Conservation (phyloP, 1,139 yeast species). For the Taiozyma sp. region DNA sequence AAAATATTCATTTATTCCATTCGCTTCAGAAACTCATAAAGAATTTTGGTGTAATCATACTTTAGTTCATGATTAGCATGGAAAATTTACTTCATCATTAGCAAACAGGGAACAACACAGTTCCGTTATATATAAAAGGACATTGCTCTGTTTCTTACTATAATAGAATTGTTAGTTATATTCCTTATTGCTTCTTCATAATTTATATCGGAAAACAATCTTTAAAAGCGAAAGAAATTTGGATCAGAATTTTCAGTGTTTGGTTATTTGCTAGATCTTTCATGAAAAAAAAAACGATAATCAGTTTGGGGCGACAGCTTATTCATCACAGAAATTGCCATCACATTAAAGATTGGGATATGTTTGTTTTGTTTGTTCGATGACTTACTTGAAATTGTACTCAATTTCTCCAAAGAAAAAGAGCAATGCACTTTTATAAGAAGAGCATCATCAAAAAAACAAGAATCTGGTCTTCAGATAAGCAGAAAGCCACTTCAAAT, state of each 20-base stretch:
- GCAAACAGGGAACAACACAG: constrained; percentile 9
- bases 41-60: constrained; percentile 15
- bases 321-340: constrained; percentile 35
- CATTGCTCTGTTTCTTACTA: not conserved
- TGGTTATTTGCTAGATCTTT: constrained; percentile 51
- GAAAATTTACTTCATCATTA: constrained; percentile 27
- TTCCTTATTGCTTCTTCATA: not conserved
- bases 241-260: constrained; percentile 50
- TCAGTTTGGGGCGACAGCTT: constrained; percentile 63
- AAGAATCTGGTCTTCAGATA: too few relatives aligned
- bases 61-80: constrained; percentile 36
- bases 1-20: not conserved
- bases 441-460: too few relatives aligned
- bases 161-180: not conserved
- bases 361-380: not conserved
- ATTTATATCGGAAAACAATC: too few relatives aligned
- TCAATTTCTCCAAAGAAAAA: constrained; percentile 2
- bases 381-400: constrained; percentile 2
- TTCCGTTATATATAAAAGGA: too few relatives aligned
- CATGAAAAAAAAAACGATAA: constrained; percentile 32
- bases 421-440: not conserved
- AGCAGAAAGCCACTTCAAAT: too few relatives aligned
- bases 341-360: too few relatives aligned
- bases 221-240: not conserved
- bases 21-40: constrained; percentile 17